phyloP scores from a whole-genome alignment of 1,284 basidiomycete genomes.

The Anthracocystis walkeri region DNA sequence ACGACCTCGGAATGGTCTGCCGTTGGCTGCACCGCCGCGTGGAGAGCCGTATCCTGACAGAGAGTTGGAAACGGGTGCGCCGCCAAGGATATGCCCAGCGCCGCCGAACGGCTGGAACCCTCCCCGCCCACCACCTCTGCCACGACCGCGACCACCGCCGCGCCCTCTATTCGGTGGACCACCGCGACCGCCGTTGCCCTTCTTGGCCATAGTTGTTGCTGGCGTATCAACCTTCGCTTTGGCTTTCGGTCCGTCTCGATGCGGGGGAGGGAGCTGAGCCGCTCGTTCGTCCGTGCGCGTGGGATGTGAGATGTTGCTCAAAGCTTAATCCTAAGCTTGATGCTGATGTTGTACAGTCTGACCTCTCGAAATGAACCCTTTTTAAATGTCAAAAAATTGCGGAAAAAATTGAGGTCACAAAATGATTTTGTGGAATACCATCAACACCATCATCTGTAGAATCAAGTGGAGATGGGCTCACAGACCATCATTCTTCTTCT shows the following conservation, averaged over 20 bases:
- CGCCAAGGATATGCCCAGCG: conserved; percentile 26
- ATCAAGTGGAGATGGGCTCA: too few relatives aligned
- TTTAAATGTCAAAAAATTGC: too few relatives aligned
- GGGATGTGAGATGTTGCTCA: not conserved
- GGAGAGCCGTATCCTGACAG: conserved; percentile 25
- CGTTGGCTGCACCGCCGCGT: conserved; percentile 31
- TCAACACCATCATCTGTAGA: too few relatives aligned
- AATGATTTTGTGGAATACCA: too few relatives aligned
- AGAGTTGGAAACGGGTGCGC: conserved; percentile 4
- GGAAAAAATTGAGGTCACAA: too few relatives aligned
- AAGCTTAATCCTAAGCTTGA: not conserved
- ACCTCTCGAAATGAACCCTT: too few relatives aligned
- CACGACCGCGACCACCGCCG: conserved; percentile 25
- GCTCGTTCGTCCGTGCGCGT: conserved; percentile 2
- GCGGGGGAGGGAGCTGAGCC: conserved; percentile 2
- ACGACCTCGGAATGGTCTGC: conserved; percentile 28
- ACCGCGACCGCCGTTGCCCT: conserved; percentile 27
- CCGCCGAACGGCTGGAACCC: conserved; percentile 38
- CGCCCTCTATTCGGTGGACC: conserved; percentile 17
- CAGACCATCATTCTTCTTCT: too few relatives aligned
- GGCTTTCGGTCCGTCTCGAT: not conserved
- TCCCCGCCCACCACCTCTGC: conserved; percentile 19
- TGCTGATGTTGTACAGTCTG: not conserved
- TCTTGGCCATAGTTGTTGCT: conserved; percentile 31
- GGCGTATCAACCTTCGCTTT: not conserved